Conservation (phyloP, 176 grass and related monocot genomes). For the Ananas comosus region DNA sequence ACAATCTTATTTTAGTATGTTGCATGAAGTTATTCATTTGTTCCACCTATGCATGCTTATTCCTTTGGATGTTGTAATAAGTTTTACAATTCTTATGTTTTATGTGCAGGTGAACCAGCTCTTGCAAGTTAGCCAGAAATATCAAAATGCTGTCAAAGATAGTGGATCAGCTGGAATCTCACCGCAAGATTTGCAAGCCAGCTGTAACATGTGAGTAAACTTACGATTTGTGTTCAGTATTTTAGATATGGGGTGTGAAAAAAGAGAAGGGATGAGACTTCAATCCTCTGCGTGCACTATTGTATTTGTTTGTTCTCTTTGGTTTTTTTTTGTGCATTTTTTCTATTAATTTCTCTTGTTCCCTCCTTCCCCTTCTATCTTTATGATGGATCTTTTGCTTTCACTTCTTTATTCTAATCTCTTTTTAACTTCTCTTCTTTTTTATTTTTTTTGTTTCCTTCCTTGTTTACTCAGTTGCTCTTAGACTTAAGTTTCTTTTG, state of each 20-base stretch:
- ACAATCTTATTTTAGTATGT: neutral
- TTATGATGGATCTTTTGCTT: no score
- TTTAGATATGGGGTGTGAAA: neutral
- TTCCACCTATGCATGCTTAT: neutral
- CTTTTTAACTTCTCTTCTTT: no score
- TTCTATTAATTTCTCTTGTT: no score
- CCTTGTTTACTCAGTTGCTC: no score
- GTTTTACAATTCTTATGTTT: constrained; percentile 6
- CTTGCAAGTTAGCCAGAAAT: constrained; percentile 85
- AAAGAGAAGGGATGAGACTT: no score
- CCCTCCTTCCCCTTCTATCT: no score
- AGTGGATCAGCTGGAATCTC: constrained; percentile 51
- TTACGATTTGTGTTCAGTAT: neutral
- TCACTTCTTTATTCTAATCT: no score
- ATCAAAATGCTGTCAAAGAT: constrained; percentile 50
- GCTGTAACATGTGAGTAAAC: constrained; percentile 67
- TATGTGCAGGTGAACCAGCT: constrained; percentile 70
- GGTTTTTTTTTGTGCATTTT: no score
- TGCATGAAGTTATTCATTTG: neutral
- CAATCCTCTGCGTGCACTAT: no score
- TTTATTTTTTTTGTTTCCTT: no score
- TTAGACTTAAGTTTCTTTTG: no score
- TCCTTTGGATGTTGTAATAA: neutral
- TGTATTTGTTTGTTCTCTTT: no score
- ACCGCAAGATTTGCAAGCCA: constrained; percentile 52